Conservation (phyloP, 2,329 filamentous ascomycete species). For the Penicillium sclerotiorum region DNA sequence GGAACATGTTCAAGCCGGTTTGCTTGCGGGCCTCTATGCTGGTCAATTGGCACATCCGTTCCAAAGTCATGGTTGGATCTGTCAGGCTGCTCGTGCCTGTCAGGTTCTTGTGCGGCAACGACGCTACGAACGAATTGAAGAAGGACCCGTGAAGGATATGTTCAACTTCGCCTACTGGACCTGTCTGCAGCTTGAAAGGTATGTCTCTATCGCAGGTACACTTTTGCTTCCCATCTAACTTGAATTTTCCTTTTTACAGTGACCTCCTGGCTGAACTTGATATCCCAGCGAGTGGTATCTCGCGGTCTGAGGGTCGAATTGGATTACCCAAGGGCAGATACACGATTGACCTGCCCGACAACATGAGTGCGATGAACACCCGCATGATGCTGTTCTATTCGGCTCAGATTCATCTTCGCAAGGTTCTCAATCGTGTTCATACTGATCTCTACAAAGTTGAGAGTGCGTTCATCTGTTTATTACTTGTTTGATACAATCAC, state of each 20-base stretch:
- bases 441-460: slow-evolving; percentile 55
- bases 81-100: slow-evolving; percentile 60
- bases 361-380: slow-evolving; percentile 36
- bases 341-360: slow-evolving; percentile 35
- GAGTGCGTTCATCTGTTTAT: slow-evolving; percentile 5
- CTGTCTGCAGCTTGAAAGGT: slow-evolving; percentile 81
- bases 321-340: slow-evolving; percentile 41
- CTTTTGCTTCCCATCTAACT: neutral
- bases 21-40: slow-evolving; percentile 85
- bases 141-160: slow-evolving; percentile 57
- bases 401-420: slow-evolving; percentile 63
- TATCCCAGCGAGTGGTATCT: slow-evolving; percentile 63
- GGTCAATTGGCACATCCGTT: slow-evolving; percentile 84
- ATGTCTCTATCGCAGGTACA: neutral
- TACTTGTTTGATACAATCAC: too few relatives aligned
- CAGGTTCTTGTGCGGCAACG: slow-evolving; percentile 72
- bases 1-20: slow-evolving; percentile 79
- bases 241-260: slow-evolving; percentile 44
- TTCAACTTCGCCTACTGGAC: slow-evolving; percentile 86
- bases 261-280: slow-evolving; percentile 89
- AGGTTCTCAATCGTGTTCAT: slow-evolving; percentile 59
- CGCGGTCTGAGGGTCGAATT: slow-evolving; percentile 54
- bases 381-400: slow-evolving; percentile 61
- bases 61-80: slow-evolving; percentile 77
- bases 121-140: slow-evolving; percentile 37